phyloP scores from a whole-genome alignment of 192 early-diverging fungal species.

The Coemansia sp. region DNA sequence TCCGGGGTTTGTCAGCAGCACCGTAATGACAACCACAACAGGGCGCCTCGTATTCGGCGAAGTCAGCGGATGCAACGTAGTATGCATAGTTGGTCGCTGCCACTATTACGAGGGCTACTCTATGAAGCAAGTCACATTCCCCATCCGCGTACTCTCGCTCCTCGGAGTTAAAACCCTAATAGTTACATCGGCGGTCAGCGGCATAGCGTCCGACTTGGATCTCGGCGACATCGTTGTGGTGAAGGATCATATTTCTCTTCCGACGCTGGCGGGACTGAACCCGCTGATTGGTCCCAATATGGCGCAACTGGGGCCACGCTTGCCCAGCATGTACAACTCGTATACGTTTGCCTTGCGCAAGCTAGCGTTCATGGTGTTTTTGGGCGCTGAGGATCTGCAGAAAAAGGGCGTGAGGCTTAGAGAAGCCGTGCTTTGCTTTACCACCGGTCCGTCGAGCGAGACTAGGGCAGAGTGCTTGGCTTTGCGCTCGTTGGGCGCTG shows the following conservation, averaged over 20 bases:
- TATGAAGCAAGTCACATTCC: constrained; percentile 76
- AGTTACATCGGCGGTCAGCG: constrained; percentile 87
- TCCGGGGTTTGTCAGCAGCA: constrained; percentile 81
- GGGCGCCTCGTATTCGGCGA: constrained; percentile 77
- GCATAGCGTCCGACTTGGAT: constrained; percentile 70
- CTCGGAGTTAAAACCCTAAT: constrained; percentile 74
- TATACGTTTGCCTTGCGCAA: constrained; percentile 80
- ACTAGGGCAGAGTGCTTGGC: constrained; percentile 79
- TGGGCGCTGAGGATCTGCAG: constrained; percentile 29
- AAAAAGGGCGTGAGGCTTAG: constrained; percentile 53
- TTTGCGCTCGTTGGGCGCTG: constrained; percentile 68
- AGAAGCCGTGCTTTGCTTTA: constrained; percentile 81
- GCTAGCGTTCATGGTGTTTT: constrained; percentile 56
- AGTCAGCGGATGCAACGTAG: constrained; percentile 66
- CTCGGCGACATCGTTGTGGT: constrained; percentile 87
- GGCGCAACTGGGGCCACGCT: constrained; percentile 78
- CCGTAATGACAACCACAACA: constrained; percentile 40
- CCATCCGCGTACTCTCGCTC: constrained; percentile 82
- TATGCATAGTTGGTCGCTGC: constrained; percentile 88
- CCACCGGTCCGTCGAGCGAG: constrained; percentile 92
- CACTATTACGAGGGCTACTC: constrained; percentile 91
- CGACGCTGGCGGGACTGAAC: constrained; percentile 71
- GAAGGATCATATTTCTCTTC: constrained; percentile 76
- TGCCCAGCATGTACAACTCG: constrained; percentile 83
- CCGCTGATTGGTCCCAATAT: constrained; percentile 87